Evolutionary conservation across 2,329 filamentous ascomycete genomes (phyloP), one percentile per base, ranked within the genome.

Genomic region (Fusarium paranaense): DNA sequence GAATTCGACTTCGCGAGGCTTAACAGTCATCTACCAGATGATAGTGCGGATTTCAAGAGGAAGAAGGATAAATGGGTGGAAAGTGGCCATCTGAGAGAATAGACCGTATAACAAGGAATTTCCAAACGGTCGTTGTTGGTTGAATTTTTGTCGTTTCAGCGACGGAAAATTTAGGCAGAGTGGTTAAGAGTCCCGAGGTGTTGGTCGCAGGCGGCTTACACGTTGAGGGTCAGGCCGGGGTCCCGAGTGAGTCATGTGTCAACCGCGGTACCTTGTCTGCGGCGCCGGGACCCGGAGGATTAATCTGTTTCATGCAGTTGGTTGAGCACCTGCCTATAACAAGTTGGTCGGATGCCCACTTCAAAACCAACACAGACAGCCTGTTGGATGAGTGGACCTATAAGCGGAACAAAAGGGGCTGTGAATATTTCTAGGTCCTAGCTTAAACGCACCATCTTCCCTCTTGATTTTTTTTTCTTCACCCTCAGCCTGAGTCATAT

Each of bases 11-110:
- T 52, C 33, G 11, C 70, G 67, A 35, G 63, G 59, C 16, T 67
- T 59, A 8, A 62, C 38, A 9, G 60, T 56, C 64, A 65, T 58
- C 4, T 40, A 9, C 38, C 38, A 40, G 5, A 40, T 20, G 9
- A 40, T 40, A 11, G 5, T 40, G 38, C 38, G 38, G 10, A 40
- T 13, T 50, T 72, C 67, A 20, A 50, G 60, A 22, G 62, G 69
- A 40, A 71, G 69, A 11, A 40, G 66, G 5, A 62, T 9, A 32
- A 71, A 71, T 20, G 58, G 45, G 54, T 69, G 66, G 60, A 71
- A 71, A 16, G 62, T 69, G 11, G 62, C 14, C 62, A 64, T 58
- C 16, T 56, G 3, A 16, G 37, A 6, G 1, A 5, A 11, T 37
- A 18, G 37, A 25, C 11, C 40, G 2, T 35, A 2, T 30, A 2